These are phyloP conservation scores for Plasmopara muralis DNA, from an alignment of 352 stramenopile genomes.

Conservation along the genomic window DNA sequence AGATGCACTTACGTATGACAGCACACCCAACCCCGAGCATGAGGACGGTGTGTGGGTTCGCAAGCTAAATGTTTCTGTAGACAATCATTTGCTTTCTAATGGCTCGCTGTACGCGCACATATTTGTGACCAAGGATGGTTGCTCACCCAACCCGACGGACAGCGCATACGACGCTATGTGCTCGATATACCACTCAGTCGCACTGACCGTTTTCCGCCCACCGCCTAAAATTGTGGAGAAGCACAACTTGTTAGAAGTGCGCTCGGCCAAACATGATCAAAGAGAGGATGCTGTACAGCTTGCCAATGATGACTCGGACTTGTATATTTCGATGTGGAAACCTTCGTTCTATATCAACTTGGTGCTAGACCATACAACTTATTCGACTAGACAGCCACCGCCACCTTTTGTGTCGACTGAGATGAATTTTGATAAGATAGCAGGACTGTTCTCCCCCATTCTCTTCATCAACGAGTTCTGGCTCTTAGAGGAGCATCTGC, in stretches of 20 bases:
- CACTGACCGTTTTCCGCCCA: constrained; percentile 73
- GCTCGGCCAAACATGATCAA: constrained; percentile 3
- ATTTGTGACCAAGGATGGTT: constrained; percentile 67
- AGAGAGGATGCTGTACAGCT: constrained; percentile 5
- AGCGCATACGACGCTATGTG: constrained; percentile 45
- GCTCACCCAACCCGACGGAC: constrained; percentile 64
- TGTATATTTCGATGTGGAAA: constrained; percentile 81
- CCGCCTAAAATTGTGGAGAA: constrained; percentile 69
- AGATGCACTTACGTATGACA: constrained; percentile 49
- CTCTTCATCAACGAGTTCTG: constrained; percentile 94
- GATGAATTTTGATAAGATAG: constrained; percentile 52
- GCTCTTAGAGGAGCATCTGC: constrained; percentile 82
- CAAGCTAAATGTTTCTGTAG: constrained; percentile 66
- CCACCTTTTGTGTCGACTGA: constrained; percentile 60
- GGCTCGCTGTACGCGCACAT: constrained; percentile 82
- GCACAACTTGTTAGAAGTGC: constrained; percentile 53
- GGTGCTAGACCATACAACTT: constrained; percentile 66
- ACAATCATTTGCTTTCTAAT: constrained; percentile 60
- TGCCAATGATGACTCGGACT: constrained; percentile 19
- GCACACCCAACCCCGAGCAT: constrained; percentile 32
- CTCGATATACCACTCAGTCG: constrained; percentile 47
- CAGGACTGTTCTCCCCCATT: constrained; percentile 80
- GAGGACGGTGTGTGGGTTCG: constrained; percentile 47
- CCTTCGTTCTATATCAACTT: constrained; percentile 59
- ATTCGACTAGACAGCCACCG: constrained; percentile 42